A percentile compares a stretch with the other conserved stretches of the same genome.
These are phyloP conservation scores for Taxillus chinensis DNA, from an alignment of 164 flowering plant species.

Conservation along the genomic window DNA sequence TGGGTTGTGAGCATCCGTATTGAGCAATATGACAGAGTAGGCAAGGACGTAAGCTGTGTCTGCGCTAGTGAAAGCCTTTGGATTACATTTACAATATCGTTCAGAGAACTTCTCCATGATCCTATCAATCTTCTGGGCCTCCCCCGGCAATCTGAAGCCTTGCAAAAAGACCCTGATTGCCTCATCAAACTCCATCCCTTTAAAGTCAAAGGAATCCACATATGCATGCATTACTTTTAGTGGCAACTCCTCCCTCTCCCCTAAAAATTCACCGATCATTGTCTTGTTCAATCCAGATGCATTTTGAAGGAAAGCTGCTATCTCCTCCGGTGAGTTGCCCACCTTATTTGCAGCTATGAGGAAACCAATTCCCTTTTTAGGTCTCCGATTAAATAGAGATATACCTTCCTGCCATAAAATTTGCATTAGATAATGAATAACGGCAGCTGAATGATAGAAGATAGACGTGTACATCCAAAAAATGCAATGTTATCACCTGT, in stretches of 20 bases:
- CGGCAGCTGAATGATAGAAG: conserved; percentile 2
- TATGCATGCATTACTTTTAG: conserved; percentile 97
- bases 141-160: conserved; percentile 98
- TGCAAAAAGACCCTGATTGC: conserved; percentile 79
- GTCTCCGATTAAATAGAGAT: conserved; percentile 90
- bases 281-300: conserved; percentile 83
- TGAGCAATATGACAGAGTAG: conserved; percentile 91
- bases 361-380: conserved; percentile 90
- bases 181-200: conserved; percentile 91
- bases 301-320: conserved; percentile 74
- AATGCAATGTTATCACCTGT: conserved; percentile 43
- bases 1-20: conserved; percentile 97
- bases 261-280: conserved; percentile 92
- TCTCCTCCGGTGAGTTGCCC: conserved; percentile 82
- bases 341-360: conserved; percentile 88
- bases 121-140: conserved; percentile 98
- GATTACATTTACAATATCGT: conserved; percentile 95
- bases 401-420: conserved; percentile 94
- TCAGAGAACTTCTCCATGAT: conserved; percentile 99
- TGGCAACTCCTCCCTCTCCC: conserved; percentile 90
- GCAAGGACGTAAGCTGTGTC: conserved; percentile 99
- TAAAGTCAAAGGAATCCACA: conserved; percentile 92
- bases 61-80: conserved; percentile 86
- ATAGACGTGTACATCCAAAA: conserved; percentile 6
- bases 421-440: conserved; percentile 20